These are phyloP conservation scores for Suillus bovinus DNA, from an alignment of 768 basidiomycete species.

Conservation along the genomic window DNA sequence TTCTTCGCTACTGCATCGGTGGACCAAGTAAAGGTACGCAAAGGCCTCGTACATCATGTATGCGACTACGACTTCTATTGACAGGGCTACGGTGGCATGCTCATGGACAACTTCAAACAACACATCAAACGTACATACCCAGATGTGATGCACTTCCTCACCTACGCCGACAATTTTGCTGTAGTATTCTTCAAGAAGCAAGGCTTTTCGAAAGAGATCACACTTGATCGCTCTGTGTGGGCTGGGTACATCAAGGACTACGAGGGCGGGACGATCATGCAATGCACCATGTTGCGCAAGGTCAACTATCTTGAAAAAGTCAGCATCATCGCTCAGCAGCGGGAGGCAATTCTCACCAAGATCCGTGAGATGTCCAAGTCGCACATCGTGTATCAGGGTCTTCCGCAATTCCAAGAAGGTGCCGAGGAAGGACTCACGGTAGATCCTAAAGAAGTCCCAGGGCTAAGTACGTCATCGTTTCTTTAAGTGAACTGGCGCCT, in stretches of 20 bases:
- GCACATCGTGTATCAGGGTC: conserved; percentile 81
- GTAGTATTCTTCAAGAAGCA: conserved; percentile 99
- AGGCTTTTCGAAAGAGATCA: conserved; percentile 97
- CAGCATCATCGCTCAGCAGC: conserved; percentile 74
- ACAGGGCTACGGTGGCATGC: conserved; percentile 95
- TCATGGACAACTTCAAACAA: conserved; percentile 98
- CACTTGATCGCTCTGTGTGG: conserved; percentile 88
- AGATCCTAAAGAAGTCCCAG: conserved; percentile 83
- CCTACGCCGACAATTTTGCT: conserved; percentile 98
- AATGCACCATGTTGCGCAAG: conserved; percentile 92
- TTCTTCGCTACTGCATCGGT: conserved; percentile 97
- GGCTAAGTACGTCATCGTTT: conserved; percentile 60
- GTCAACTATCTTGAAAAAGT: conserved; percentile 86
- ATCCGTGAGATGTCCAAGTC: conserved; percentile 85
- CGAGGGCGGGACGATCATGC: conserved; percentile 99
- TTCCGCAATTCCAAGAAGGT: conserved; percentile 72
- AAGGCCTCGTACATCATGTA: conserved; percentile 2
- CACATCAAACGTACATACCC: conserved; percentile 85
- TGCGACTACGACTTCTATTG: not conserved
- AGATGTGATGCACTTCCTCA: conserved; percentile 90
- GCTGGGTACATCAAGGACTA: conserved; percentile 99
- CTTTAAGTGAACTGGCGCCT: conserved; percentile 4
- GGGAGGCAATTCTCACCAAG: conserved; percentile 86
- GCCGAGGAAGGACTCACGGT: conserved; percentile 50
- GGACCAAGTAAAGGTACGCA: conserved; percentile 91